Base-by-base conservation (phyloP, 2,329 filamentous ascomycete genomes). In the Diaporthe amygdali region DNA sequence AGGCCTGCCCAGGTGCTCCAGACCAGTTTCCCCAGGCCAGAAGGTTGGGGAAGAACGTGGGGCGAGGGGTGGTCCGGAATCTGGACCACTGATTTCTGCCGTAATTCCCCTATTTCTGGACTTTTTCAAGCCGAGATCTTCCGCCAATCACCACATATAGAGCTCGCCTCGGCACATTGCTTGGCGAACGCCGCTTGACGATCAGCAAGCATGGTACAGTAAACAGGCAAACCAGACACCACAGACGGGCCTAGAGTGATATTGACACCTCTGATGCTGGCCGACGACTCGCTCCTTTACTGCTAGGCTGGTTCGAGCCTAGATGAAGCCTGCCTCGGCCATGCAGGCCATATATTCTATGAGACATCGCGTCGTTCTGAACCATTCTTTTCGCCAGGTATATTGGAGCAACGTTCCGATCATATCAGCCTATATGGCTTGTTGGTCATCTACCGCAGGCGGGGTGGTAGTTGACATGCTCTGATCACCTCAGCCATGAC, bases 41-140 rank as follows among this genome's bases (percentile, higher is more conserved):
- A 64, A 49, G 59, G 34, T 67, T 69, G 66, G 70, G 68, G 56
- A 55, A 59, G 54, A 73, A 73, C 69, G 69, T 73, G 72, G 72
- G 72, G 47, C 66, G 44, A 68, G 41, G 71, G 68, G 37, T 39
- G 47, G 27, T 47, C 52, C 66, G 72, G 69, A 73, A 55, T 66
- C 61, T 67, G 68, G 46, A 47, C 71, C 71, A 52, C 30, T 64
- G 34, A 63, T 63, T 71, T 69, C 59, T 55, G 68, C 71, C 71
- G 52, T 59, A 67, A 54, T 71, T 34, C 66, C 70, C 72, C 72
- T 72, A 73, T 73, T 73, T 61, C 69, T 73, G 72, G 72, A 55
- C 34, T 66, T 69, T 69, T 49, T 34, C 17, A 20, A 63, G 32
- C 70, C 70, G 49, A 72, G 69, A 67, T 73, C 66, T 73, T 73